Evolutionary conservation across 169 alveolate genomes (phyloP), one percentile per base, ranked within the genome.

Genomic region (Cryptosporidium andersoni): DNA sequence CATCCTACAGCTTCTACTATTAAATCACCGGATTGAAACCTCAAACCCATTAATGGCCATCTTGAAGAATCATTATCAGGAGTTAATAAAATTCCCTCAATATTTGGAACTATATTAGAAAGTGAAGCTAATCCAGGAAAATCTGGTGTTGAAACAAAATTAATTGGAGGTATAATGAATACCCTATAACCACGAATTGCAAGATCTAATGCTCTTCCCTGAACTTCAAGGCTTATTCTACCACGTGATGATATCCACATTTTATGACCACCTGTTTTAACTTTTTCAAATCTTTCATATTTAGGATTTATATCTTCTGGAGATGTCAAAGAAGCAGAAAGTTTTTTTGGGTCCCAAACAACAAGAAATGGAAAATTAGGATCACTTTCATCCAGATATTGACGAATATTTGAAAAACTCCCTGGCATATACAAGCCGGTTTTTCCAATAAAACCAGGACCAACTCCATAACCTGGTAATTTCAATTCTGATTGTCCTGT

Each of bases 371-470:
- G 67, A 39, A 58, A 58, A 66, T 74, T 74, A 12, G 85, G 85
- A 25, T 74, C 40, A 43, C 74, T 74, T 42, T 74, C 85, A 45
- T 74, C 85, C 67, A 74, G 48, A 51, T 7, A 74, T 16, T 74
- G 85, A 11, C 85, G 55, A 11, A 74, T 64, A 9, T 74, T 74
- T 74, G 85, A 45, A 58, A 45, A 60, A 74, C 85, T 74, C 45
- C 85, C 85, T 45, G 85, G 85, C 85, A 74, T 74, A 42, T 74
- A 74, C 12, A 74, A 45, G 4, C 85, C 85, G 11, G 85, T 2
- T 2, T 74, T 74, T n/a, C 55, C 60, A 3, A 60, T 74, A 36
- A 66, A 66, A 34, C 43, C 64, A 12, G 85, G 85, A 8, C 85
- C 85, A 9, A 74, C 85, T 3, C 64, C 85, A 60, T 66, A 58